These are phyloP conservation scores for Petrea volubilis DNA, from an alignment of 257 asterid genomes.

Conservation along the genomic window DNA sequence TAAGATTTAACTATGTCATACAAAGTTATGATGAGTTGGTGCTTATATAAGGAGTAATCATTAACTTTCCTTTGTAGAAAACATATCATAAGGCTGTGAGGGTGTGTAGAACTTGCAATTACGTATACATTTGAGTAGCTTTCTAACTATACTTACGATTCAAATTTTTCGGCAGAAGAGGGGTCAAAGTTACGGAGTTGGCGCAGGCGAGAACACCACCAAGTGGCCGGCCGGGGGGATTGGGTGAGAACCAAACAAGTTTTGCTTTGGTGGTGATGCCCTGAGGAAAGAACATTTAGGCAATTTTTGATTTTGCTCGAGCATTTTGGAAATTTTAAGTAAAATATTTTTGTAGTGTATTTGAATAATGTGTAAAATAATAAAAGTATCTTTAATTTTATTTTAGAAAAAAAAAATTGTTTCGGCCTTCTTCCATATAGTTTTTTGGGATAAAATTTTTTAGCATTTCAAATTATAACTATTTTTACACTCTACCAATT, in stretches of 20 bases:
- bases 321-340: no score
- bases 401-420: no score
- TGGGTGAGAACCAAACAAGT: neutral
- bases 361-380: no score
- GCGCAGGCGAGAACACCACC: neutral
- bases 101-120: neutral
- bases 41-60: constrained; percentile 56
- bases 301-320: no score
- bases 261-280: neutral
- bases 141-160: constrained; percentile 1
- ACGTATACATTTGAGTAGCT: neutral
- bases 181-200: constrained; percentile 21
- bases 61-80: constrained; percentile 20
- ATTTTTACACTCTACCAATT: no score
- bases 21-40: constrained; percentile 62
- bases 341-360: no score
- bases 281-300: no score
- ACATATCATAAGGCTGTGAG: neutral
- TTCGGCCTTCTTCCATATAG: no score
- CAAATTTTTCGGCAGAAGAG: neutral
- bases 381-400: no score
- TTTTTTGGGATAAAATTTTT: no score
- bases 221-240: neutral
- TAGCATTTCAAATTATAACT: no score
- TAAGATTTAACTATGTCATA: constrained; percentile 43